A percentile compares a stretch with the other conserved stretches of the same genome.
These are phyloP conservation scores for Eremothecium sinecaudum DNA, from an alignment of 1,139 yeast species.

Conservation along the genomic window DNA sequence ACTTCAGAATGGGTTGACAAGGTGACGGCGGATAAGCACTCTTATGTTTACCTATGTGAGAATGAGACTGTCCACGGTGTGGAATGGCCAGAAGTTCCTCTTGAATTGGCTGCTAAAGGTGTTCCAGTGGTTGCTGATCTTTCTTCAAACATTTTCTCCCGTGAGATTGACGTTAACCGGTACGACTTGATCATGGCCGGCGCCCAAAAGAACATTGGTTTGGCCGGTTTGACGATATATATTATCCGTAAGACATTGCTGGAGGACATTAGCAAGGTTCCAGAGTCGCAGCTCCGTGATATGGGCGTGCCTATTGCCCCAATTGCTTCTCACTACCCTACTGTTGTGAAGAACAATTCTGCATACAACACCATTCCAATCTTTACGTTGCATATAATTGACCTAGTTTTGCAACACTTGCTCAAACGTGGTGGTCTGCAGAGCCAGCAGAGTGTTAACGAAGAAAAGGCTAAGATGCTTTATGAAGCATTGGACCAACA, in stretches of 20 bases:
- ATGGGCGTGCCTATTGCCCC: slow-evolving; percentile 70
- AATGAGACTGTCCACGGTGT: slow-evolving; percentile 95
- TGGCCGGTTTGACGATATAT: slow-evolving; percentile 89
- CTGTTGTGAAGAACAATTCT: slow-evolving; percentile 79
- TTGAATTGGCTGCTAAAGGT: slow-evolving; percentile 50
- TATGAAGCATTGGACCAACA: slow-evolving; percentile 58
- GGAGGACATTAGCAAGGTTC: slow-evolving; percentile 42
- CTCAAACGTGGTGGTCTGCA: slow-evolving; percentile 52
- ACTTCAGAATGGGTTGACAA: slow-evolving; percentile 50
- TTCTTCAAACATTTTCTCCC: slow-evolving; percentile 86
- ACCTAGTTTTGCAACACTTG: slow-evolving; percentile 62
- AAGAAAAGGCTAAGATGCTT: slow-evolving; percentile 48
- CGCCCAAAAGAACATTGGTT: slow-evolving; percentile 93
- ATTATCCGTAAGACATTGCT: slow-evolving; percentile 75
- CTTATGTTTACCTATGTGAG: slow-evolving; percentile 85
- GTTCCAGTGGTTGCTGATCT: slow-evolving; percentile 86
- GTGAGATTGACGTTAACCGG: slow-evolving; percentile 67
- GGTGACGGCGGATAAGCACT: slow-evolving; percentile 43
- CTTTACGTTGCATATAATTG: slow-evolving; percentile 77
- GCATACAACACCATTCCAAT: slow-evolving; percentile 94
- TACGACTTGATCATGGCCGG: slow-evolving; percentile 92
- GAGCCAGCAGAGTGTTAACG: slow-evolving; percentile 49
- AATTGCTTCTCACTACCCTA: slow-evolving; percentile 79
- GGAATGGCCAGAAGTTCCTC: slow-evolving; percentile 56
- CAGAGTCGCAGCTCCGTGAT: slow-evolving; percentile 50